Percentiles rank a stretch among this genome's conserved stretches.
phyloP scores from a whole-genome alignment of 2,329 filamentous ascomycete genomes.

The Clarireedia monteithiana region DNA sequence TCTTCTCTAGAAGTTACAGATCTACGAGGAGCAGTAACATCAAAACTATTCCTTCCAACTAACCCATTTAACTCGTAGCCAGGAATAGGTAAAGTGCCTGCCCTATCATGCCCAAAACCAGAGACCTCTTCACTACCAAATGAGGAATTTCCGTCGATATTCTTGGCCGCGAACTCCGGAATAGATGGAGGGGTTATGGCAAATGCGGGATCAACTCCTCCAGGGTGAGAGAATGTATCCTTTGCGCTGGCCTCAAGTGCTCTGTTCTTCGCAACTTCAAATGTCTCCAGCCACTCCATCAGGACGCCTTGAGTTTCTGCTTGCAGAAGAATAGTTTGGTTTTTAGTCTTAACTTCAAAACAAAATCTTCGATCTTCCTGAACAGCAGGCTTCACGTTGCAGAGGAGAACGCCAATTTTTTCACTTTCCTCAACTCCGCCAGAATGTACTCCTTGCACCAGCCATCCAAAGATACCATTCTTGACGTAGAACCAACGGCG shows the following conservation, averaged over 20 bases:
- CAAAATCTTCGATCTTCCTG: conserved; percentile 93
- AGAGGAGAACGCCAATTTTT: conserved; percentile 89
- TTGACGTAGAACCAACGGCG: conserved; percentile 94
- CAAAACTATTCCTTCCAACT: conserved; percentile 60
- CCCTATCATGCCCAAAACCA: conserved; percentile 44
- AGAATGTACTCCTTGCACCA: conserved; percentile 71
- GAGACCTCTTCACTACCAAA: conserved; percentile 40
- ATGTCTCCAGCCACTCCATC: conserved; percentile 90
- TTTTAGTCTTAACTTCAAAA: conserved; percentile 98
- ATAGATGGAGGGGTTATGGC: conserved; percentile 83
- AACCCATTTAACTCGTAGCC: conserved; percentile 40
- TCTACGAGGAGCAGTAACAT: conserved; percentile 44
- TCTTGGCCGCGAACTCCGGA: conserved; percentile 82
- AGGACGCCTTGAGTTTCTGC: conserved; percentile 87
- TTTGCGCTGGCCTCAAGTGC: conserved; percentile 69
- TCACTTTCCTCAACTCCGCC: conserved; percentile 91
- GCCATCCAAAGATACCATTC: conserved; percentile 91
- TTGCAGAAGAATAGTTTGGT: conserved; percentile 79
- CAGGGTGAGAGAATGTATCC: conserved; percentile 32
- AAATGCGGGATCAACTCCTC: conserved; percentile 67
- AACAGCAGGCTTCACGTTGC: conserved; percentile 83
- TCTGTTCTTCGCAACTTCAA: conserved; percentile 88
- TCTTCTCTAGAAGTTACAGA: conserved; percentile 58
- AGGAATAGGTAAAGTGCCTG: conserved; percentile 57
- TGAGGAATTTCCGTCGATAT: conserved; percentile 53